Evolutionary conservation across 2,329 filamentous ascomycete species (phyloP), one percentile per base, ranked within the genome.

Genomic region (Aureobasidium pullulans): DNA sequence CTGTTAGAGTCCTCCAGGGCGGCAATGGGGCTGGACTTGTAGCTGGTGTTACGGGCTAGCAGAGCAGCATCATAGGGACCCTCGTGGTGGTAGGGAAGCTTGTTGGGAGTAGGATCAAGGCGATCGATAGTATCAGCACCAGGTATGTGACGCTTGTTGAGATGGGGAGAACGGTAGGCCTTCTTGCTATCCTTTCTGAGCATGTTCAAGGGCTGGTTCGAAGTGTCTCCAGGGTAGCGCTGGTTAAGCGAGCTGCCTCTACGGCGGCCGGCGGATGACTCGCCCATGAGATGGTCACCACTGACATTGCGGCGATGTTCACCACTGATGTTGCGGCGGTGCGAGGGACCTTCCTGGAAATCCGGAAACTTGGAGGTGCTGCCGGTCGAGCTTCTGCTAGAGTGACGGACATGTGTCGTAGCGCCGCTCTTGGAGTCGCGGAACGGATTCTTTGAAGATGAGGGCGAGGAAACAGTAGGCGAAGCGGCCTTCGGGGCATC

Each of bases 31-130:
- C 89, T 86, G 60, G 71, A 74, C 58, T 79, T 76, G 66, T 77
- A 79, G 66, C 84, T 79, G 4, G 75, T 78, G 74, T 96, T 96
- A 49, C 89, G 82, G 11, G 88, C 83, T 1, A 87, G 78, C 56
- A 90, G 79, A 2, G 89, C 87, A 9, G 92, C 90, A 70, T 97
- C 93, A 66, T 89, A 97, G 0, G 93, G 93, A 0, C 93, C 92
- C 64, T 87, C 89, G 67, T 97, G 93, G 72, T 96, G 93, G 72
- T 96, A 96, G 2, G 80, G 75, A 16, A 80, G 80, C 53, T 82
- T 81, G 57, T 82, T 81, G n/a, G 81, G 72, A 2, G 81, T 76
- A 57, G 77, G 79, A 69, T 96, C 93, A 1, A 97, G 83, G 5
- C 78, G 77, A 71, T 96, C 93, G 67, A 97, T 94, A 8, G 80